Base-by-base conservation (phyloP, 2,329 filamentous ascomycete species). In the Ceratocystis huliohia region DNA sequence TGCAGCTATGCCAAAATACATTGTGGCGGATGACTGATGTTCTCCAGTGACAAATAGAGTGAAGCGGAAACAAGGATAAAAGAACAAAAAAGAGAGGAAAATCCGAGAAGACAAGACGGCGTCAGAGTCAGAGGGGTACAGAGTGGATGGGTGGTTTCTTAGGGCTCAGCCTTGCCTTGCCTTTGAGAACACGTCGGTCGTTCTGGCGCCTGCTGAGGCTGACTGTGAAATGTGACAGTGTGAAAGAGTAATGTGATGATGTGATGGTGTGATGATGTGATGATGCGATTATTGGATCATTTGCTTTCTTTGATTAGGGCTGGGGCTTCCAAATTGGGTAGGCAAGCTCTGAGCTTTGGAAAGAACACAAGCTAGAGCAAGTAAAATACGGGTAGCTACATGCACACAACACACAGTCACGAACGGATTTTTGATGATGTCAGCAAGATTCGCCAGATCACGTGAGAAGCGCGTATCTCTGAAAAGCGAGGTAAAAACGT, bases 1-100 rank as follows among this genome's bases (percentile, higher is more conserved):
- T 15, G 80, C 75, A 13, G 84, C 84, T 71, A 85, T 79, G 63
- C 80, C 75, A 63, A 79, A 75, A 73, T 81, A 84, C 84, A 87
- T 87, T 61, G 65, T 74, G 70, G 20, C 6, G n/a, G 20, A 65
- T 20, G 4, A 30, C 8, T 41, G 37, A 41, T 41, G 10, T 13
- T 41, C 13, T 41, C 37, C 3, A 15, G 13, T 41, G 10, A 41
- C 37, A 41, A 15, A 41, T 41, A 41, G 37, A 41, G 37, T 41
- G 22, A 53, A 20, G 20, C 6, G 20, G 48, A 53, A 53, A 53
- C 8, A 22, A 28, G 44, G 20, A 2, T 30, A 10, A 8, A 28
- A 46, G 8, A 2, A 3, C 10, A 10, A 8, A 2, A 45, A 10
- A 8, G 25, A 22, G 22, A 46, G 15, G 13, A 56, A 62, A 53